Base-by-base conservation (phyloP, 2,329 filamentous ascomycete genomes). In the Alternaria infectoria region DNA sequence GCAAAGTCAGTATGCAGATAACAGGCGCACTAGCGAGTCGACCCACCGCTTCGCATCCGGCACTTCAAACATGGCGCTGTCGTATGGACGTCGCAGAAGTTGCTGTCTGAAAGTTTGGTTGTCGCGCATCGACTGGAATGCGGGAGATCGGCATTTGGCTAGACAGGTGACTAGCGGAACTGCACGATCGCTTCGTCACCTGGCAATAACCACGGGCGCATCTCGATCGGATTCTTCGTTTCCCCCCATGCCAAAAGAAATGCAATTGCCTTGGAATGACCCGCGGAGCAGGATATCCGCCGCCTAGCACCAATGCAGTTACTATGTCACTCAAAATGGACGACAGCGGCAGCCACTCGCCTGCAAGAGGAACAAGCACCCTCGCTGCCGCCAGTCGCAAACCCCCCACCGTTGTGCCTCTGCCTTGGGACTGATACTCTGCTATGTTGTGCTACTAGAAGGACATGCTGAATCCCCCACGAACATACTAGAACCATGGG, bases 1-100 rank as follows among this genome's bases (percentile, higher is more conserved):
- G 32, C 7, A 25, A 50, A 9, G 61, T 69, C 55, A 69, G 67
- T 52, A 65, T 57, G 54, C 57, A 19, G 47, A 56, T 49, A 54
- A 47, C 47, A 51, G 25, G 36, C 21, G 12, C 44, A 47, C 46
- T 23, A 25, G 5, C 10, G 28, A 45, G 11, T 9, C n/a, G 32
- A 28, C 57, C 55, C 71, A 75, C 74, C 69, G 67, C 65, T 75
- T 75, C 19, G 72, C 70, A 54, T 64, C 66, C 46, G 73, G 65
- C 36, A 70, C 43, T 11, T 70, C 65, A 45, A 74, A 74, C 70
- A 75, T 74, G 59, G 66, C 61, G 58, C 12, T 57, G 51, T 30
- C 26, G 49, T 25, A 13, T 30, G 23, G 30, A 7, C 23, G 49
- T 52, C 28, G 49, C 28, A 19, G 28, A 52, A 36, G 5, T 40